Evolutionary conservation across 2,329 filamentous ascomycete genomes (phyloP).

Genomic region (Lecanicillium sp.): DNA sequence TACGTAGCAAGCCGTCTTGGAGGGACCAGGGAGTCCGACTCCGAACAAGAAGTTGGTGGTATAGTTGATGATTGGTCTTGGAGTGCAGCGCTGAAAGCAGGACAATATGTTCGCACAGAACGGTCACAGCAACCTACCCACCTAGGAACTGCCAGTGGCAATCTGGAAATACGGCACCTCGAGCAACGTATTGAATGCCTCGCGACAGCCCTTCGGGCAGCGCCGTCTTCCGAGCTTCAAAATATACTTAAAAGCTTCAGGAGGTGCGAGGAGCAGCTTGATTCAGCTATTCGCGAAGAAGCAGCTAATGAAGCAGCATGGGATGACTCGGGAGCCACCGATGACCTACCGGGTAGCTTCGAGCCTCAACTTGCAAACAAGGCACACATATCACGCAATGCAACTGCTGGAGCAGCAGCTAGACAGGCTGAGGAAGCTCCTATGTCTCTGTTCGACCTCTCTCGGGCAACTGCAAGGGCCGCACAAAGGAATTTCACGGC

Average conservation of each 20-base stretch:
- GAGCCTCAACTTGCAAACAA: conserved; percentile 20
- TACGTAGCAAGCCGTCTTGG: conserved; percentile 67
- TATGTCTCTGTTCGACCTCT: conserved; percentile 59
- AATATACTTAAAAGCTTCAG: conserved; percentile 71
- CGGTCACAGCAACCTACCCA: conserved; percentile 50
- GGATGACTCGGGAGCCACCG: conserved; percentile 56
- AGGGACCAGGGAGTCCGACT: conserved; percentile 13
- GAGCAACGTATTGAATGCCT: conserved; percentile 78
- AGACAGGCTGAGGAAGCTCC: conserved; percentile 46
- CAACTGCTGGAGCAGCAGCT: conserved; percentile 24
- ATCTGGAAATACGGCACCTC: conserved; percentile 60
- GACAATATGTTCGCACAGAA: conserved; percentile 57
- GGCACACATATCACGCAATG: conserved; percentile 21
- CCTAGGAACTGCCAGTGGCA: conserved; percentile 50
- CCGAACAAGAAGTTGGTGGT: conserved; percentile 39
- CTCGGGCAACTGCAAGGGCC: conserved; percentile 50
- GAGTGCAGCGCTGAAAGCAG: conserved; percentile 72
- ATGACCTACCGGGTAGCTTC: conserved; percentile 50
- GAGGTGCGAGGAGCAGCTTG: conserved; percentile 70
- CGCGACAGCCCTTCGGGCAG: conserved; percentile 65
- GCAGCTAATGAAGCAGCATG: conserved; percentile 62
- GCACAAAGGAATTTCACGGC: conserved; percentile 52
- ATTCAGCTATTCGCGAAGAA: conserved; percentile 57
- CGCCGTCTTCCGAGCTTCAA: conserved; percentile 60
- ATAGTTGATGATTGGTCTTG: conserved; percentile 66